Base-by-base conservation (phyloP, 306 rosid species). In the Medicago arabica region DNA sequence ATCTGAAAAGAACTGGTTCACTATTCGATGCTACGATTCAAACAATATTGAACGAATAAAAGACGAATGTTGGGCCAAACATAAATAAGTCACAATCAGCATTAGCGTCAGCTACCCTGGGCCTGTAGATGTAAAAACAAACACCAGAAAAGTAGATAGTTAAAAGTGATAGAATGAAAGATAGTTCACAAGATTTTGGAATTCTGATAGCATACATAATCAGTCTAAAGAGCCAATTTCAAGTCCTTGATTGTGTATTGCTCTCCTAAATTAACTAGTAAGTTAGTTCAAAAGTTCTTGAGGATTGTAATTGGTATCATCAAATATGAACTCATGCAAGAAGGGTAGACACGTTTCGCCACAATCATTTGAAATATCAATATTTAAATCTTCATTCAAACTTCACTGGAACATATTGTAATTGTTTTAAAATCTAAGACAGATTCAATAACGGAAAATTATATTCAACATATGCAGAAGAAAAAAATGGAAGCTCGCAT, bases 21-120 rank as follows among this genome's bases (percentile, higher is more conserved):
- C 75, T 55, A 51, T 19, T 70, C 58, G 62, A 58, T 71, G 59
- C 46, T 77, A 70, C 16, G 67, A 84, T 75, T 72, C 51, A 66
- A 46, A 63, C 51, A 63, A 53, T 38, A 14, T 34, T 34, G 39
- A 68, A 60, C 14, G 66, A 28, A 28, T 31, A 60, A 28, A 28
- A 14, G 11, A 18, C 1, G 6, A 14, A 60, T 60, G 19, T 5
- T 28, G 18, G 17, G 18, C 17, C 64, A 67, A 64, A 71, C 72
- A 21, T 58, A 76, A 64, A 47, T 17, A 28, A 4, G 36, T 57
- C 78, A 58, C 80, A 14, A 67, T 34, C 63, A 47, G 74, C 23
- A 43, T 13, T 10, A 25, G 38, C 7, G 21, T 40, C 59, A 75
- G 47, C 72, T 60, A 83, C 34, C 54, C 43, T 44, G 51, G 59